phyloP scores from a whole-genome alignment of 1,284 basidiomycete genomes.

The Hemileia vastatrix region DNA sequence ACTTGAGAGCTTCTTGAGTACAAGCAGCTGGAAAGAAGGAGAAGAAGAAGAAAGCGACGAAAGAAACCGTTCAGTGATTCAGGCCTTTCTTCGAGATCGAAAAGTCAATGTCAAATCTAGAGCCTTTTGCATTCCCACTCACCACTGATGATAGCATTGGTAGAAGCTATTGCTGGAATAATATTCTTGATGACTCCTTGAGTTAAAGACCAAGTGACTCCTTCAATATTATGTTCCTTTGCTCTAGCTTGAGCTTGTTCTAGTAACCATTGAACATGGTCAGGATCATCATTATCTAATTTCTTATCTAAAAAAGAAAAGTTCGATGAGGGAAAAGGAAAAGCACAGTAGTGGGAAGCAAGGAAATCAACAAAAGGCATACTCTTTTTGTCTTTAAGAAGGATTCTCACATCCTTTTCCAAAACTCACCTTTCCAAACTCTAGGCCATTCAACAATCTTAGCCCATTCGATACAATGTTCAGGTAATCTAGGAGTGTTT shows the following conservation, averaged over 20 bases:
- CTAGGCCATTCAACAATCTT: constrained; percentile 98
- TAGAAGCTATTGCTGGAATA: constrained; percentile 94
- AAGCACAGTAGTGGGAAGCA: not conserved
- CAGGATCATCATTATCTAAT: constrained; percentile 89
- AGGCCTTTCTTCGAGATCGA: not conserved
- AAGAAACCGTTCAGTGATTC: too few relatives aligned
- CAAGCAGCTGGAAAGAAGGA: constrained; percentile 70
- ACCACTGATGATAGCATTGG: constrained; percentile 93
- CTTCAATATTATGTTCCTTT: constrained; percentile 86
- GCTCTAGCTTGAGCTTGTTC: constrained; percentile 69
- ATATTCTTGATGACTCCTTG: constrained; percentile 99
- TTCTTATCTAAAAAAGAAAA: constrained; percentile 63
- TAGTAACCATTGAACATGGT: constrained; percentile 92
- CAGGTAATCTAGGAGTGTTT: constrained; percentile 92
- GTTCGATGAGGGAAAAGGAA: not conserved
- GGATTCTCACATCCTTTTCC: too few relatives aligned
- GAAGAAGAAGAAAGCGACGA: too few relatives aligned
- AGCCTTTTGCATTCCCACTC: constrained; percentile 23
- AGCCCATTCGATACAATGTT: constrained; percentile 99
- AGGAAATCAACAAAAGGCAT: not conserved
- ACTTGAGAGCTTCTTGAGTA: constrained; percentile 98
- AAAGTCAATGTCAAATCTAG: not conserved
- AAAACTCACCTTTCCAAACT: constrained; percentile 63
- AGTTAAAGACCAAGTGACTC: constrained; percentile 93
- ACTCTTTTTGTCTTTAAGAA: too few relatives aligned